Evolutionary conservation across 805 yeast species (phyloP).

Genomic region (Lachancea quebecensis): DNA sequence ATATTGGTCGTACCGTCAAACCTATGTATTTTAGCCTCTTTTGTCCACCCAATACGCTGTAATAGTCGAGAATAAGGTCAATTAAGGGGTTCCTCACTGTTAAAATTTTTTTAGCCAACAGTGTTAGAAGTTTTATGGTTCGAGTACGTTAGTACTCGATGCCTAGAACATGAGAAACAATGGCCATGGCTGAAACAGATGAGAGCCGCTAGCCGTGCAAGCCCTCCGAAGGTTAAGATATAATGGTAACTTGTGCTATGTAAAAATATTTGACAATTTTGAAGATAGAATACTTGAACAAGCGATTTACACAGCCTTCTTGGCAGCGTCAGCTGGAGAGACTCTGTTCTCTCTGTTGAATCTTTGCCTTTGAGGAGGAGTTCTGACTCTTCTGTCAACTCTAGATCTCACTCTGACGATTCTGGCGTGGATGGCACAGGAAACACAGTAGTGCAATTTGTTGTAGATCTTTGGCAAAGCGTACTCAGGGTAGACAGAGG

Average conservation of each 20-base stretch:
- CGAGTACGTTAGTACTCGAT: too few species aligned
- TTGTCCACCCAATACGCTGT: background rate
- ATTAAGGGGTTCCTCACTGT: background rate
- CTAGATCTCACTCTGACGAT: conserved; percentile 99
- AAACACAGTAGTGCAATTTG: conserved; percentile 99
- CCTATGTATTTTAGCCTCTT: background rate
- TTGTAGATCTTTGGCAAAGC: conserved; percentile 99
- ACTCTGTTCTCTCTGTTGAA: conserved; percentile 94
- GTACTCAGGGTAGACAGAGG: conserved; percentile 98
- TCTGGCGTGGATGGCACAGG: conserved; percentile 99
- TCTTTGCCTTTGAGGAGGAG: conserved; percentile 99
- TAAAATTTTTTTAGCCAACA: background rate
- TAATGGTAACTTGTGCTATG: conserved; percentile 3
- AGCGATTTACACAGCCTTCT: conserved; percentile 60
- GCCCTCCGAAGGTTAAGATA: background rate
- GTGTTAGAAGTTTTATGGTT: background rate
- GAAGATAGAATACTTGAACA: conserved; percentile 1
- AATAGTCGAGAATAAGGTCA: background rate
- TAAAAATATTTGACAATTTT: background rate
- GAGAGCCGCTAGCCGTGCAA: too few species aligned
- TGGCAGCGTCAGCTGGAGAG: conserved; percentile 96
- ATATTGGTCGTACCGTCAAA: background rate
- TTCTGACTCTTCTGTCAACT: conserved; percentile 95
- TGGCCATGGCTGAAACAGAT: background rate
- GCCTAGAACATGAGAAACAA: background rate